phyloP scores from a whole-genome alignment of 176 grass and related monocot genomes.

The Themeda triandra region DNA sequence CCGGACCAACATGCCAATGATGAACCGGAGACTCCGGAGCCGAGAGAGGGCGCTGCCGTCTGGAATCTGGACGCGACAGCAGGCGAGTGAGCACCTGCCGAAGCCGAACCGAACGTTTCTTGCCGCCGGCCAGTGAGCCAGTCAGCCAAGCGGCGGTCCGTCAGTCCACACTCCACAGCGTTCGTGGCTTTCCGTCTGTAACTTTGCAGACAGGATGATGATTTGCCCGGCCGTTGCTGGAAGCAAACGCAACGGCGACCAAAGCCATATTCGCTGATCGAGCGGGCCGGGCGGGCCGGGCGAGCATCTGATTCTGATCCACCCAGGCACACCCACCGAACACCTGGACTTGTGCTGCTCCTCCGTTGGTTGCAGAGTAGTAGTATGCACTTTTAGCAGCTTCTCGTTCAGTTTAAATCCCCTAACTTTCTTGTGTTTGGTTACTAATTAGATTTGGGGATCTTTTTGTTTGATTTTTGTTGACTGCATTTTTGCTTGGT shows the following conservation, averaged over 20 bases:
- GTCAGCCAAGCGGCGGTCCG: not conserved
- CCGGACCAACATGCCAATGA: too few species aligned
- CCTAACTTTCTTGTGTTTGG: not conserved
- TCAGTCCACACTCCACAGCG: not conserved
- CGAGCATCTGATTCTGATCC: not conserved
- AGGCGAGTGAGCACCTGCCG: too few species aligned
- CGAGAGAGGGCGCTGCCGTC: too few species aligned
- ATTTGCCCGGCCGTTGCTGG: slow-evolving; percentile 6
- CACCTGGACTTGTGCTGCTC: not conserved
- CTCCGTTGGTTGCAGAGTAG: too few species aligned
- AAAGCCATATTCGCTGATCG: not conserved
- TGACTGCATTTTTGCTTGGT: not conserved
- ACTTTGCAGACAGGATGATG: too few species aligned
- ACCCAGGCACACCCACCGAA: too few species aligned
- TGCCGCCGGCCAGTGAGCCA: too few species aligned
- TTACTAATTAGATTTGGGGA: not conserved
- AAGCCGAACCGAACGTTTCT: too few species aligned
- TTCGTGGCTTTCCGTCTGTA: not conserved
- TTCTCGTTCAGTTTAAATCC: not conserved
- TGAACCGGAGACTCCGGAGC: too few species aligned
- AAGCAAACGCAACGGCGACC: slow-evolving; percentile 38
- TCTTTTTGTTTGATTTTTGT: not conserved
- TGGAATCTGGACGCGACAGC: too few species aligned
- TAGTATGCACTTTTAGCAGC: too few species aligned
- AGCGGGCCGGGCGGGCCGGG: too few species aligned